Conservation (phyloP, 163 green algal genomes). For the Smithsoniella earleae region DNA sequence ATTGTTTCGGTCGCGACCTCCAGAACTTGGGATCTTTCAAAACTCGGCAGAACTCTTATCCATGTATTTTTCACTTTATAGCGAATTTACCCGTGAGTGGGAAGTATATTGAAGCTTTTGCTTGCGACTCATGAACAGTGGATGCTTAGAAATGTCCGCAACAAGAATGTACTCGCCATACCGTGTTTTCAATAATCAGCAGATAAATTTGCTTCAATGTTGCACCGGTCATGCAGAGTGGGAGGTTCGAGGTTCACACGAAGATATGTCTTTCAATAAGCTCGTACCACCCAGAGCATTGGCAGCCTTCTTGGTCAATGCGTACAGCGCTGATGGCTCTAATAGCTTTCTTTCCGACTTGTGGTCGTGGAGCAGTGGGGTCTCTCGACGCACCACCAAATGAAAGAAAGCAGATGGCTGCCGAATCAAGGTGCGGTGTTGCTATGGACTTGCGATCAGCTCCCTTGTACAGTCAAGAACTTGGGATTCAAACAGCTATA, state of each 20-base stretch:
- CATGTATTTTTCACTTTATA: too few relatives aligned
- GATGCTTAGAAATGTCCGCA: background rate
- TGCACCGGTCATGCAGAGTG: slow-evolving; percentile 46
- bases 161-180: background rate
- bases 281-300: slow-evolving; percentile 90
- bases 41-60: too few relatives aligned
- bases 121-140: background rate
- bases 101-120: too few relatives aligned
- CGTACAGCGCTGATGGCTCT: slow-evolving; percentile 86
- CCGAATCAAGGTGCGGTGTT: background rate
- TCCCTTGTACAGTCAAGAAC: background rate
- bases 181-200: too few relatives aligned
- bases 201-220: background rate
- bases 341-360: slow-evolving; percentile 91
- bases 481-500: background rate
- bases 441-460: background rate
- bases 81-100: too few relatives aligned
- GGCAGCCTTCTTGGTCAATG: slow-evolving; percentile 95
- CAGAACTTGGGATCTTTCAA: too few relatives aligned
- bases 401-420: slow-evolving; percentile 6
- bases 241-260: slow-evolving; percentile 76
- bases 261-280: slow-evolving; percentile 93
- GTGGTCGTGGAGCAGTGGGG: slow-evolving; percentile 49
- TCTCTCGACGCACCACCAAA: slow-evolving; percentile 32
- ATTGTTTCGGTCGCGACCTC: too few relatives aligned